Evolutionary conservation across 306 rosid species (phyloP).

Genomic region (Carpinus viminea): DNA sequence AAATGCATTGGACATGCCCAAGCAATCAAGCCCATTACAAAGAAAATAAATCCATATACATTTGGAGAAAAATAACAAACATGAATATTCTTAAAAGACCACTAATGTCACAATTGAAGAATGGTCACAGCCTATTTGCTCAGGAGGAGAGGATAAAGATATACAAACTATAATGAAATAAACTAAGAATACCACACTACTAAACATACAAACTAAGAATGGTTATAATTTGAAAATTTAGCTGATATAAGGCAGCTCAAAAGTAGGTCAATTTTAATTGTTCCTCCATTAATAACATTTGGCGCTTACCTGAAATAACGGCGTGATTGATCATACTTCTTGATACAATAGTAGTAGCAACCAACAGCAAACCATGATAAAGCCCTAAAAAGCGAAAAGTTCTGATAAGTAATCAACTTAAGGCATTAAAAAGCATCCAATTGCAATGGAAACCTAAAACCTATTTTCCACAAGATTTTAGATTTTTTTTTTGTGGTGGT

Average conservation of each 20-base stretch:
- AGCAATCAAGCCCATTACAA: background rate
- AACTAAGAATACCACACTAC: background rate
- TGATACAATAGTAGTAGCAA: slow-evolving; percentile 93
- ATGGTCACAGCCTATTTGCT: background rate
- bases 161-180: background rate
- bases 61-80: slow-evolving; percentile 1
- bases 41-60: background rate
- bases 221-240: background rate
- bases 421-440: background rate
- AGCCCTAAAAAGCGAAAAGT: slow-evolving; percentile 57
- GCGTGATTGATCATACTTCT: slow-evolving; percentile 88
- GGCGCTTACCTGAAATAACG: slow-evolving; percentile 79
- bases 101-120: background rate
- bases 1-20: background rate
- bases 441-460: background rate
- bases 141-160: background rate
- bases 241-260: background rate
- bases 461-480: background rate
- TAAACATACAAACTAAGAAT: background rate
- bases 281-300: background rate
- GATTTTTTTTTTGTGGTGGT: background rate
- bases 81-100: slow-evolving; percentile 2
- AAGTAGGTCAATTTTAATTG: slow-evolving; percentile 6
- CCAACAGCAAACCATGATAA: slow-evolving; percentile 99
- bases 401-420: slow-evolving; percentile 14